Evolutionary conservation across 2,329 filamentous ascomycete genomes (phyloP).

Genomic region (Xylariales sp.): DNA sequence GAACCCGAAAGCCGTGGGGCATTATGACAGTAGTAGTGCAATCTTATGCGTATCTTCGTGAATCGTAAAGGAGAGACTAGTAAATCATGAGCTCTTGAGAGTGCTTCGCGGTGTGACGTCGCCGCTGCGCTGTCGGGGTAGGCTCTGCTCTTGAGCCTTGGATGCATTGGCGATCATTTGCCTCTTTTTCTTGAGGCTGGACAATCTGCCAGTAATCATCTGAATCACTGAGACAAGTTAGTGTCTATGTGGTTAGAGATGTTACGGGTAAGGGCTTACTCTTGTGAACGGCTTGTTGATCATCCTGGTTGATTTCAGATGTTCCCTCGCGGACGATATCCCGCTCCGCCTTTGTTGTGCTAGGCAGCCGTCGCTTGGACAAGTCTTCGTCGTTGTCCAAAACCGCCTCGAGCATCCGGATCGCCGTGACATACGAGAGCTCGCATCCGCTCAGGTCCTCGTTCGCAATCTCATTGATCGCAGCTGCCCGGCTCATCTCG

Average conservation of each 20-base stretch:
- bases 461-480: conserved; percentile 92
- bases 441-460: conserved; percentile 85
- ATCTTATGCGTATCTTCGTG: conserved; percentile 29
- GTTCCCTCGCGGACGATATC: conserved; percentile 37
- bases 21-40: conserved; percentile 22
- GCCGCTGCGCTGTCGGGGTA: conserved; percentile 47
- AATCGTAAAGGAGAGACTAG: conserved; percentile 19
- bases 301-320: conserved; percentile 59
- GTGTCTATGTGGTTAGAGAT: conserved; percentile 15
- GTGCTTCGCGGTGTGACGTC: conserved; percentile 52
- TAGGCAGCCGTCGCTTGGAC: conserved; percentile 31
- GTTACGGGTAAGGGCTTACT: conserved; percentile 47
- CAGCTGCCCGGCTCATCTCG: conserved; percentile 92
- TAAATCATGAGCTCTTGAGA: conserved; percentile 29
- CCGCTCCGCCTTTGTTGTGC: conserved; percentile 38
- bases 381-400: conserved; percentile 73
- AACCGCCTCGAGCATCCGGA: conserved; percentile 91
- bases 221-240: conserved; percentile 48
- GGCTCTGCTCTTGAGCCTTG: conserved; percentile 41
- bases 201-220: conserved; percentile 56
- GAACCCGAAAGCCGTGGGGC: conserved; percentile 25
- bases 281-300: conserved; percentile 68
- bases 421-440: conserved; percentile 87
- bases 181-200: conserved; percentile 55
- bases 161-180: conserved; percentile 56